These are phyloP conservation scores for Zasmidium cellare DNA, from an alignment of 2,329 filamentous ascomycete species.

Conservation along the genomic window DNA sequence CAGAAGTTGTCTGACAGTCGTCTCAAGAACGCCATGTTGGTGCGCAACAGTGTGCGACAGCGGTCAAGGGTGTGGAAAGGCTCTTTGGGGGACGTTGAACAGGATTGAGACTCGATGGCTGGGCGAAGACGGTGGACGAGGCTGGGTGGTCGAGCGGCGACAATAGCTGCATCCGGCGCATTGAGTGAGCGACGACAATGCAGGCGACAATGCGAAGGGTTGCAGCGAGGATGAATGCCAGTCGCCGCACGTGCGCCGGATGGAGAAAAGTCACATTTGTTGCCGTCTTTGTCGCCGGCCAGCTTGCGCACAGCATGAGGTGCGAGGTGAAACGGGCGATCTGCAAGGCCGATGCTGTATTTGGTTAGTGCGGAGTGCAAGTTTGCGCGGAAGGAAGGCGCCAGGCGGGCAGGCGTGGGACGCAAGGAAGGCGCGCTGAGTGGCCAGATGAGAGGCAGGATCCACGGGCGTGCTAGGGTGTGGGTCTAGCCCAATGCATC, in stretches of 20 bases:
- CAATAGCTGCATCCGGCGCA: conserved; percentile 10
- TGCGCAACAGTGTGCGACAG: background rate
- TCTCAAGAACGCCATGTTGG: conserved; percentile 25
- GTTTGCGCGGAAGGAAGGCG: too few species aligned
- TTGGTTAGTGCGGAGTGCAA: background rate
- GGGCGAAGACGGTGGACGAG: background rate
- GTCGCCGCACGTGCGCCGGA: conserved; percentile 8
- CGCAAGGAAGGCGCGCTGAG: too few species aligned
- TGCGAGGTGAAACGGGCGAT: background rate
- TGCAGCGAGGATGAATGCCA: background rate
- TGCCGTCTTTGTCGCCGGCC: background rate
- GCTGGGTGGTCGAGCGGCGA: background rate
- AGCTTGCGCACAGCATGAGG: background rate
- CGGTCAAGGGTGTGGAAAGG: background rate
- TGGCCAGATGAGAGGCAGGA: too few species aligned
- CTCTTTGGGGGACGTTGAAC: background rate
- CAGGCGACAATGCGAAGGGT: conserved; percentile 3
- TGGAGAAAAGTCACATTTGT: conserved; percentile 5
- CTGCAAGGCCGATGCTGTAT: background rate
- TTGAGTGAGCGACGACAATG: background rate
- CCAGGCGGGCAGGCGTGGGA: too few species aligned
- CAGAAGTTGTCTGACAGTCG: conserved; percentile 41
- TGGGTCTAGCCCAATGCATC: too few species aligned
- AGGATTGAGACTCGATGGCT: background rate
- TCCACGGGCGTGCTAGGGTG: too few species aligned